These are phyloP conservation scores for Lepidium didymum DNA, from an alignment of 345 rosid species.

Conservation along the genomic window DNA sequence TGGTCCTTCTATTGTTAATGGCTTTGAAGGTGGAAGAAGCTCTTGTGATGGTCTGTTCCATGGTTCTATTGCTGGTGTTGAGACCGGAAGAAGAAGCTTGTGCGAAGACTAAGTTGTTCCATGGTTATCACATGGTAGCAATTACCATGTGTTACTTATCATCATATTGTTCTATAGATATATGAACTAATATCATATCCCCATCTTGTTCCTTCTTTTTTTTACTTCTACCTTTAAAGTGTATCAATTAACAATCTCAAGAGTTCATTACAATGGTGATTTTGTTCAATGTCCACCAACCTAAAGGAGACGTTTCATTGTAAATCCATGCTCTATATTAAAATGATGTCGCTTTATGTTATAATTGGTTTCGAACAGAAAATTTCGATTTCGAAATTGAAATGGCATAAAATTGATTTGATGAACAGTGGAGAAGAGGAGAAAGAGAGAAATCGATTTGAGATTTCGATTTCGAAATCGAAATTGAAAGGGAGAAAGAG, in stretches of 20 bases:
- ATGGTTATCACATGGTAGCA: too few relatives aligned
- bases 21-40: constrained; percentile 31
- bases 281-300: constrained; percentile 70
- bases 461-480: too few relatives aligned
- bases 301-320: constrained; percentile 78
- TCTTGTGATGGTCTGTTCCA: constrained; percentile 35
- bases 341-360: too few relatives aligned
- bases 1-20: constrained; percentile 41
- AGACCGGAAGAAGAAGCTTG: constrained; percentile 11
- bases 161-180: constrained; percentile 21
- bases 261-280: background rate
- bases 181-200: constrained; percentile 9
- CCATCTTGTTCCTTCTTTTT: background rate
- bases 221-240: background rate
- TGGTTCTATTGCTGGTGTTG: constrained; percentile 25
- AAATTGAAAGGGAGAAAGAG: too few relatives aligned
- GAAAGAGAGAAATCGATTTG: too few relatives aligned
- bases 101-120: constrained; percentile 25
- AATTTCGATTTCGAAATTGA: too few relatives aligned
- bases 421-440: too few relatives aligned
- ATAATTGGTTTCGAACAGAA: too few relatives aligned
- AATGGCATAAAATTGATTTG: too few relatives aligned
- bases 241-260: background rate
- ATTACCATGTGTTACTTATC: constrained; percentile 20
- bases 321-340: constrained; percentile 76